phyloP scores from a whole-genome alignment of 2,329 filamentous ascomycete species.

The Colletotrichum caudatum region DNA sequence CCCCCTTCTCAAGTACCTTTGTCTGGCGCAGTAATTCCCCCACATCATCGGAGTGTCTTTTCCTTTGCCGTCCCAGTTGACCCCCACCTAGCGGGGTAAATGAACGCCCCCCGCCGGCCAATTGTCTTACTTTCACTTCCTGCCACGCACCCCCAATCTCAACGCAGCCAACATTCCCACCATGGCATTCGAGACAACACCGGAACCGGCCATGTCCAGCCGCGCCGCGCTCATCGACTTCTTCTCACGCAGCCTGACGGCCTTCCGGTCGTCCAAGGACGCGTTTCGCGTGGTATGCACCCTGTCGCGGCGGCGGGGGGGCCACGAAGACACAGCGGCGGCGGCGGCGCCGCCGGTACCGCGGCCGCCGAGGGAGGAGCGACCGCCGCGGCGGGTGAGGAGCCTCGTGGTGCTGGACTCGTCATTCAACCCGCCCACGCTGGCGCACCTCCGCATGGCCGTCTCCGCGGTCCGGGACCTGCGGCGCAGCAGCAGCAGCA shows the following conservation, averaged over 20 bases:
- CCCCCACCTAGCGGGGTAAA: constrained; percentile 41
- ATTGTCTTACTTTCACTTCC: constrained; percentile 14
- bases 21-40: not conserved
- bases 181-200: not conserved
- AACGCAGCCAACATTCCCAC: not conserved
- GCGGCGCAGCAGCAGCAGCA: not conserved
- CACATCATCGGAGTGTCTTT: not conserved
- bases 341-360: constrained; percentile 44
- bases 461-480: constrained; percentile 56
- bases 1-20: not conserved
- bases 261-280: constrained; percentile 58
- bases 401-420: constrained; percentile 72
- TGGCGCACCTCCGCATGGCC: constrained; percentile 70
- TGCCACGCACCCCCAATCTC: not conserved
- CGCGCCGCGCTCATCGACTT: constrained; percentile 52
- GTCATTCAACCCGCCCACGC: constrained; percentile 76
- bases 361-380: not conserved
- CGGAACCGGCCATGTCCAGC: constrained; percentile 33
- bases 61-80: not conserved
- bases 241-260: constrained; percentile 58
- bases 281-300: constrained; percentile 61
- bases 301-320: constrained; percentile 46
- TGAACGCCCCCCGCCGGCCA: not conserved
- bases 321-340: constrained; percentile 18
- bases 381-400: constrained; percentile 40